Conservation (phyloP, 345 rosid genomes). For the Boechera divaricarpa region DNA sequence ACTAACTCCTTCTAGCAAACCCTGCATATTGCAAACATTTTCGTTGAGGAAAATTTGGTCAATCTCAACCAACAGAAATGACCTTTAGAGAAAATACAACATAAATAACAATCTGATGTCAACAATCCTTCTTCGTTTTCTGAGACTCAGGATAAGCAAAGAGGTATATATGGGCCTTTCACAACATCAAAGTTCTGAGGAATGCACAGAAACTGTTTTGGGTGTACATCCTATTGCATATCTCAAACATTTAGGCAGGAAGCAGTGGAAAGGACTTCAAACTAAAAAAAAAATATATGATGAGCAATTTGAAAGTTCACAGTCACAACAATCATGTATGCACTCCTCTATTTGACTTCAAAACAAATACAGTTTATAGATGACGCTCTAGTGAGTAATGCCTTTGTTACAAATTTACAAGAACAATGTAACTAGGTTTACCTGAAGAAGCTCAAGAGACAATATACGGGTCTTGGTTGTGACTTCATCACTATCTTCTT, state of each 20-base stretch:
- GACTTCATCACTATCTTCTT: constrained; percentile 96
- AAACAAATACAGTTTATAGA: background rate
- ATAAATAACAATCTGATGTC: constrained; percentile 8
- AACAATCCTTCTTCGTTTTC: constrained; percentile 18
- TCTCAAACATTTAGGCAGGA: constrained; percentile 29
- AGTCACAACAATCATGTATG: background rate
- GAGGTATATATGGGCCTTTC: constrained; percentile 18
- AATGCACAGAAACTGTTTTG: constrained; percentile 14
- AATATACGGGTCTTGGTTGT: constrained; percentile 87
- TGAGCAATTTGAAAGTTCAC: constrained; percentile 7
- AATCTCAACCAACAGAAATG: constrained; percentile 31
- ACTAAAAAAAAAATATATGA: background rate
- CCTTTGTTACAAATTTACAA: constrained; percentile 26
- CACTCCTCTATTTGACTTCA: constrained; percentile 9
- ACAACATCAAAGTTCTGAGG: constrained; percentile 22
- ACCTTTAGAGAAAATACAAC: constrained; percentile 22
- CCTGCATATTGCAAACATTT: constrained; percentile 59
- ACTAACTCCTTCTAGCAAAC: constrained; percentile 91
- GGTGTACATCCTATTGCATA: constrained; percentile 30
- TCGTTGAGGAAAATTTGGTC: constrained; percentile 28
- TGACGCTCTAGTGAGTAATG: constrained; percentile 19
- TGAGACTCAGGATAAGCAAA: constrained; percentile 8
- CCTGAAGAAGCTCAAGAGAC: constrained; percentile 99
- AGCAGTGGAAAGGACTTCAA: constrained; percentile 14
- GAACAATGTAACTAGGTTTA: constrained; percentile 41